Conservation (phyloP, 2,329 filamentous ascomycete species). For the Beauveria australis region DNA sequence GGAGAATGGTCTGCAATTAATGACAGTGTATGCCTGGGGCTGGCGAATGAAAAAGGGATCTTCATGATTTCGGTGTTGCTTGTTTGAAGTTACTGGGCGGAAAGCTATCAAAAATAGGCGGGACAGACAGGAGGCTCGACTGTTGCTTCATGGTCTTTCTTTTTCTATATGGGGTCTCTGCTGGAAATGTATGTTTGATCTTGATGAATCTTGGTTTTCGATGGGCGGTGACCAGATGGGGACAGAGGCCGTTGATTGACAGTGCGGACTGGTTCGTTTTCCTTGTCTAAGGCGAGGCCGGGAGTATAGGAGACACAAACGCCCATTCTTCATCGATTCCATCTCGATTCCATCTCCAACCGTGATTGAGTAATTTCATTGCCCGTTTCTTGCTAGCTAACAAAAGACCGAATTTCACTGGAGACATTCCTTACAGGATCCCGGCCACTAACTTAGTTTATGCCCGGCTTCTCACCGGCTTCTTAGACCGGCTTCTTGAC, state of each 20-base stretch:
- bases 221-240: neutral
- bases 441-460: neutral
- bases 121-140: neutral
- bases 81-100: neutral
- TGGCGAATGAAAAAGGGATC: neutral
- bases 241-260: neutral
- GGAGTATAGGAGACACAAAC: neutral
- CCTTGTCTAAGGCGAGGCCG: neutral
- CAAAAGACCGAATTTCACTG: neutral
- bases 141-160: neutral
- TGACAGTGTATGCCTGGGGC: neutral
- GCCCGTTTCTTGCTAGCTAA: no score
- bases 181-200: slow-evolving; percentile 2
- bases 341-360: neutral
- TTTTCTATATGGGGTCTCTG: neutral
- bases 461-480: neutral
- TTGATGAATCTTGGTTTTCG: neutral
- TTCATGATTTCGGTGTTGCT: neutral
- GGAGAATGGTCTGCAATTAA: neutral
- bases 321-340: neutral
- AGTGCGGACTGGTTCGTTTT: neutral
- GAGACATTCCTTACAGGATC: no score
- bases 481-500: neutral
- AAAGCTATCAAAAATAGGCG: neutral
- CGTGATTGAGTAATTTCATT: no score